These are phyloP conservation scores for Talaromyces sp. DNA, from an alignment of 2,329 filamentous ascomycete genomes.

Conservation along the genomic window DNA sequence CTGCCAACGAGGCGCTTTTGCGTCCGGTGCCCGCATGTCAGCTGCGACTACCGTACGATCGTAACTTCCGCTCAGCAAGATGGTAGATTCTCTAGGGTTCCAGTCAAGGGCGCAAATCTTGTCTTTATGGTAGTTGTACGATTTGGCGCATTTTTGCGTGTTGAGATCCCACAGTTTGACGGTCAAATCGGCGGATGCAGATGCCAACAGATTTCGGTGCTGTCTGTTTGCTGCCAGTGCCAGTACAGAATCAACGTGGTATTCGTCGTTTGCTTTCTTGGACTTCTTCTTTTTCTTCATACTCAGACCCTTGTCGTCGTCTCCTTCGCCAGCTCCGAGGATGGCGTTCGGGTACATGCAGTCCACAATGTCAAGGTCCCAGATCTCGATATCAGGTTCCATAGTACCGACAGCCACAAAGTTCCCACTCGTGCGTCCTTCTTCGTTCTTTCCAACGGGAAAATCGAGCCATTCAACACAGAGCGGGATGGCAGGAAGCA, in stretches of 20 bases:
- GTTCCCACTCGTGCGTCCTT: slow-evolving; percentile 71
- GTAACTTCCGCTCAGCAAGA: slow-evolving; percentile 89
- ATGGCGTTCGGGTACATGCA: slow-evolving; percentile 98
- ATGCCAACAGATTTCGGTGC: slow-evolving; percentile 91
- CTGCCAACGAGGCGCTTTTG: slow-evolving; percentile 78
- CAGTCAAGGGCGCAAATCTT: slow-evolving; percentile 96
- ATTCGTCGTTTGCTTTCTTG: slow-evolving; percentile 77
- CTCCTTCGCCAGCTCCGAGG: slow-evolving; percentile 68
- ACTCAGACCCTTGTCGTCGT: slow-evolving; percentile 51
- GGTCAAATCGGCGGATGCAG: slow-evolving; percentile 92
- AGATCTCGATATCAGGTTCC: slow-evolving; percentile 97
- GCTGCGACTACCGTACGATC: slow-evolving; percentile 91
- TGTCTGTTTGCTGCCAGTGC: slow-evolving; percentile 88
- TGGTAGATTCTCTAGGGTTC: slow-evolving; percentile 83
- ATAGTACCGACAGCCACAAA: slow-evolving; percentile 95
- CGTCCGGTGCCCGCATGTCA: slow-evolving; percentile 90
- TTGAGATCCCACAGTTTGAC: slow-evolving; percentile 97
- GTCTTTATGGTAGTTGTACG: slow-evolving; percentile 92
- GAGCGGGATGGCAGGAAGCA: slow-evolving; percentile 94
- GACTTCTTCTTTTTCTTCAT: slow-evolving; percentile 74
- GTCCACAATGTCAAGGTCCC: slow-evolving; percentile 94
- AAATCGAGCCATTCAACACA: slow-evolving; percentile 95
- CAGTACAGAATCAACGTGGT: slow-evolving; percentile 91
- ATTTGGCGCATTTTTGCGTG: slow-evolving; percentile 89
- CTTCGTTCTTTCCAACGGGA: slow-evolving; percentile 71